Base-by-base conservation (phyloP, 176 grass and related monocot species). In the Typha latifolia region DNA sequence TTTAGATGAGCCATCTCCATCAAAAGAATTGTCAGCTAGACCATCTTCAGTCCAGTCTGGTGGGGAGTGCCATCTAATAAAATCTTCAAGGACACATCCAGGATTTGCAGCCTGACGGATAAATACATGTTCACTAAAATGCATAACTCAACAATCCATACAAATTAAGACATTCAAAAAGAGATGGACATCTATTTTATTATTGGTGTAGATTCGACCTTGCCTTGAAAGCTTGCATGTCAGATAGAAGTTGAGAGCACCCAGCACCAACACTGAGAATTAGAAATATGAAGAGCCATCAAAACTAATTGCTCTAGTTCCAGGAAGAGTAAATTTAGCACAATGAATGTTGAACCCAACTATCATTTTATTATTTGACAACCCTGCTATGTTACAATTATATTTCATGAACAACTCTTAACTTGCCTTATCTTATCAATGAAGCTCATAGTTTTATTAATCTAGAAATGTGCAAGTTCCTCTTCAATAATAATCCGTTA, bases 201-300 rank as follows among this genome's bases (percentile, higher is more conserved):
- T 19, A 15, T 13, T 64, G 62, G 49, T 56, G 32, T 13, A 78
- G 5, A 11, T 84, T 53, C 63, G 31, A 69, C 89, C 89, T 90
- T 90, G 83, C 94, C 94, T 92, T 97, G 80, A 97, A 97, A 21
- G 94, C 89, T 53, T 97, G 89, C 94, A 97, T 97, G 69, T 97
- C 94, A 50, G 94, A 97, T 63, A 97, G 72, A 70, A 97, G 94
- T 75, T 97, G 94, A 78, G 89, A 97, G 61, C 94, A 97, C 59
- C 94, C 94, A 66, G 89, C 88, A 80, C 94, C 94, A 70, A 97
- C 75, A 87, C 94, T 97, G 79, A 79, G 19, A 72, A 66, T 63
- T 57, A 57, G 50, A 70, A 82, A 63, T 64, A 74, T 29, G 56
- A 85, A 70, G 64, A 85, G 48, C 52, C 59, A 75, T 67, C 47